Evolutionary conservation across 1,139 yeast species (phyloP).

Genomic region (Saccharomycopsis phalli): DNA sequence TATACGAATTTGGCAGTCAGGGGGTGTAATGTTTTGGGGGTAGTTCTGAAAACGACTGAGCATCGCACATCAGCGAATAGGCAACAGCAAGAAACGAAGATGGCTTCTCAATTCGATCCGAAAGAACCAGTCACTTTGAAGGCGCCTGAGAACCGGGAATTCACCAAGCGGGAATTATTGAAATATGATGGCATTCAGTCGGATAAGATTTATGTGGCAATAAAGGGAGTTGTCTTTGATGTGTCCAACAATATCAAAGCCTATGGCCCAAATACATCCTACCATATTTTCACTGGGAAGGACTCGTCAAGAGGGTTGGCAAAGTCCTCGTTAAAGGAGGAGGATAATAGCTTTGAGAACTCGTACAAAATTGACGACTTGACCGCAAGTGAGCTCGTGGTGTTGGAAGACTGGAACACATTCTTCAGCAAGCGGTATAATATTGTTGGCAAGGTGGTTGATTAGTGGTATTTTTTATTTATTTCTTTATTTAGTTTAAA

Average conservation of each 20-base stretch:
- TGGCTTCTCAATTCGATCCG: conserved; percentile 33
- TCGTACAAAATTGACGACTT: conserved; percentile 44
- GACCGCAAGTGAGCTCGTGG: conserved; percentile 40
- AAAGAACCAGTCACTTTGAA: conserved; percentile 40
- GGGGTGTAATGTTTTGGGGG: no score
- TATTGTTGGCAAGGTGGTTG: conserved; percentile 30
- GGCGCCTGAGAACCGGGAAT: conserved; percentile 38
- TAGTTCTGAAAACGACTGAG: neutral
- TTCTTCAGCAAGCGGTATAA: conserved; percentile 43
- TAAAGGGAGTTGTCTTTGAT: conserved; percentile 70
- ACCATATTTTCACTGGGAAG: conserved; percentile 64
- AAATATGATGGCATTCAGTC: conserved; percentile 38
- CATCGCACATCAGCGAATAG: neutral
- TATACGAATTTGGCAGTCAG: no score
- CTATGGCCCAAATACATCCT: conserved; percentile 72
- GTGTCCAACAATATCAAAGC: conserved; percentile 56
- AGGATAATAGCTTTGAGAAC: conserved; percentile 32
- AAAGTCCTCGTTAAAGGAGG: conserved; percentile 41
- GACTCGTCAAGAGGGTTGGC: conserved; percentile 71
- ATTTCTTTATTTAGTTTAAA: no score
- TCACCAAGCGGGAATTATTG: conserved; percentile 34
- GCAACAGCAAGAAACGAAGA: neutral
- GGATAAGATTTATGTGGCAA: conserved; percentile 54
- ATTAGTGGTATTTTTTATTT: neutral
- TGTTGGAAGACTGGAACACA: conserved; percentile 49